phyloP scores from a whole-genome alignment of 2,329 filamentous ascomycete genomes.

The Penicillium sp. region DNA sequence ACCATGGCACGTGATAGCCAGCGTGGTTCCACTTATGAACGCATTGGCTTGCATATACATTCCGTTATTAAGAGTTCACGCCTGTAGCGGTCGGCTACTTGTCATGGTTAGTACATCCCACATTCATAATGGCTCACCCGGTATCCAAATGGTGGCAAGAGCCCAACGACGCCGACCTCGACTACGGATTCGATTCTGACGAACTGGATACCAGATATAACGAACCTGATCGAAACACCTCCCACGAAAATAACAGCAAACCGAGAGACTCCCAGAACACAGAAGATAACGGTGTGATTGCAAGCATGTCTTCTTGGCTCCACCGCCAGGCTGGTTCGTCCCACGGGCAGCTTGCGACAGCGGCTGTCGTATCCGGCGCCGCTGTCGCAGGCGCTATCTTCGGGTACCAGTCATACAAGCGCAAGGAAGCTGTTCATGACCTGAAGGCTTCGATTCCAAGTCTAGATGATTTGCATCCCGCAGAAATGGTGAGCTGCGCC shows the following conservation, averaged over 20 bases:
- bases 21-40: slow-evolving; percentile 25
- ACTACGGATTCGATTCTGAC: slow-evolving; percentile 31
- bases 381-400: slow-evolving; percentile 54
- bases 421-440: slow-evolving; percentile 56
- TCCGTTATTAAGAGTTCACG: slow-evolving; percentile 16
- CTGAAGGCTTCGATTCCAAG: slow-evolving; percentile 63
- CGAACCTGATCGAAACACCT: slow-evolving; percentile 14
- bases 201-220: slow-evolving; percentile 24
- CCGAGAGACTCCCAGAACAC: background rate
- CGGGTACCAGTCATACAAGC: slow-evolving; percentile 56
- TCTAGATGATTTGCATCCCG: slow-evolving; percentile 52
- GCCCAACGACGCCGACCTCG: slow-evolving; percentile 23
- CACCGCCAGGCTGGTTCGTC: slow-evolving; percentile 45
- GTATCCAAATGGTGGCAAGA: slow-evolving; percentile 22
- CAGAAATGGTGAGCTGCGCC: slow-evolving; percentile 46
- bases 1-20: slow-evolving; percentile 22
- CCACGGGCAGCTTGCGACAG: slow-evolving; percentile 44
- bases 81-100: background rate
- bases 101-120: slow-evolving; percentile 12
- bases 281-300: slow-evolving; percentile 15
- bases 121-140: slow-evolving; percentile 14
- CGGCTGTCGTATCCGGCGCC: slow-evolving; percentile 45
- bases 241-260: slow-evolving; percentile 7
- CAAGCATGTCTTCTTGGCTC: slow-evolving; percentile 47
- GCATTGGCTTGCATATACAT: slow-evolving; percentile 21